Percentiles rank a stretch among this genome's conserved stretches.
These are phyloP conservation scores for Monosporascus sp. DNA, from an alignment of 2,329 filamentous ascomycete species.

Conservation along the genomic window DNA sequence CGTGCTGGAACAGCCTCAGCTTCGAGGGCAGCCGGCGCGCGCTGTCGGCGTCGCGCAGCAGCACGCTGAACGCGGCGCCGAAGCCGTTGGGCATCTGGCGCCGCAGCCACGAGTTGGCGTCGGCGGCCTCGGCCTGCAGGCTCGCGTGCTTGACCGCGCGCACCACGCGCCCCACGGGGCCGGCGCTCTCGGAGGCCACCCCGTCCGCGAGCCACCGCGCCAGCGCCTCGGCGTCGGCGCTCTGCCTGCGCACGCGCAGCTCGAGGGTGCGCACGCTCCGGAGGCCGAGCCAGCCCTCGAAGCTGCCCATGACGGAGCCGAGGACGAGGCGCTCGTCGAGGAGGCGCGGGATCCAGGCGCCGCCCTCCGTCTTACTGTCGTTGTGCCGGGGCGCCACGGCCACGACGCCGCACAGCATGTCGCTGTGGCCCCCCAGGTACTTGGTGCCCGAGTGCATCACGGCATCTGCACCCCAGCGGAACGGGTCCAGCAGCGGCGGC, in stretches of 20 bases:
- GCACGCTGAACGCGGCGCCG: slow-evolving; percentile 80
- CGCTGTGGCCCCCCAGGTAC: slow-evolving; percentile 92
- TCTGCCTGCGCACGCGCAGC: slow-evolving; percentile 74
- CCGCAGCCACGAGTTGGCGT: slow-evolving; percentile 63
- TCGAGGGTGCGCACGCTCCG: slow-evolving; percentile 82
- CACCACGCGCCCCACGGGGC: slow-evolving; percentile 48
- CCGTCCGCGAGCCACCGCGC: slow-evolving; percentile 62
- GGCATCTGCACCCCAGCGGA: slow-evolving; percentile 73
- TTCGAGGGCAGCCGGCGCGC: slow-evolving; percentile 72
- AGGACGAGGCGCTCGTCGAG: slow-evolving; percentile 67
- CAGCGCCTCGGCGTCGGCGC: slow-evolving; percentile 60
- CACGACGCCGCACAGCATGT: slow-evolving; percentile 85
- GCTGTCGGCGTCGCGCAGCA: slow-evolving; percentile 51
- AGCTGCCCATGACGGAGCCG: slow-evolving; percentile 78
- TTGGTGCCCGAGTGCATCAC: slow-evolving; percentile 94
- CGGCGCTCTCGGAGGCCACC: slow-evolving; percentile 22
- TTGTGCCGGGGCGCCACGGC: slow-evolving; percentile 50
- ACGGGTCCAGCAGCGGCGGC: slow-evolving; percentile 82
- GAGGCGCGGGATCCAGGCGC: slow-evolving; percentile 53
- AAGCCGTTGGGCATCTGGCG: slow-evolving; percentile 90
- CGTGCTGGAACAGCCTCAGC: slow-evolving; percentile 82
- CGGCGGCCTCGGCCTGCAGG: slow-evolving; percentile 58
- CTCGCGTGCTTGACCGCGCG: slow-evolving; percentile 68
- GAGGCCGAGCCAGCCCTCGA: slow-evolving; percentile 90
- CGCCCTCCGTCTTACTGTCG: neutral